Base-by-base conservation (phyloP, 495 filamentous ascomycete species). In the Elasticomyces elasticus region DNA sequence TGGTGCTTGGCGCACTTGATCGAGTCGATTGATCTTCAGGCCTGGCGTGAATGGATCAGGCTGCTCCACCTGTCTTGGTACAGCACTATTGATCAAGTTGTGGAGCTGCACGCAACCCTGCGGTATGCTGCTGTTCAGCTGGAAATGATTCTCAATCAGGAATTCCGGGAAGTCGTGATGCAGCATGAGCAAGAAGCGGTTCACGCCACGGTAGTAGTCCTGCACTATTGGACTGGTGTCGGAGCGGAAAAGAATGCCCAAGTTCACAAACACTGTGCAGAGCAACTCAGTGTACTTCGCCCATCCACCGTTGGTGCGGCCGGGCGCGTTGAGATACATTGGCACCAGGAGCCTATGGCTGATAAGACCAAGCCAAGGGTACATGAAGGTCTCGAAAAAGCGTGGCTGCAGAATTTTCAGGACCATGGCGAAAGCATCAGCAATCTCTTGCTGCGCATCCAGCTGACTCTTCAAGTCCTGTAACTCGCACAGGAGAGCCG, bases 141-240 rank as follows among this genome's bases (percentile, higher is more conserved):
- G 80, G 58, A 84, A 82, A 59, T 94, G 86, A 64, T 92, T 86
- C 59, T 91, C 86, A 25, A 84, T 83, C 38, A 97, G 74, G 66
- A 95, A 97, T 51, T 94, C 89, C 0, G 89, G 87, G 69, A 87
- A 96, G 65, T 99, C 92, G 59, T 97, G 92, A 52, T 94, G 85
- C 44, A 99, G 73, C 31, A 96, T 77, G 19, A 92, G 71, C 55
- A 97, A 68, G 51, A 94, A 77, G 59, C 92, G 85, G 24, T 95
- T 74, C 7, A 85, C 79, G 1, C 83, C 88, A 59, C 86, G 82
- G 66, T 96, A 97, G 42, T 92, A 77, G 45, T 88, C 84, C 68
- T 87, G 91, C 26, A 82, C 79, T 30, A 87, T 73, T 30, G 79
- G 72, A 1, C 83, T 70, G n/a, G 89, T 76, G 35, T 22, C 19